These are phyloP conservation scores for Candida ortonii DNA, from an alignment of 805 yeast species.

Conservation along the genomic window DNA sequence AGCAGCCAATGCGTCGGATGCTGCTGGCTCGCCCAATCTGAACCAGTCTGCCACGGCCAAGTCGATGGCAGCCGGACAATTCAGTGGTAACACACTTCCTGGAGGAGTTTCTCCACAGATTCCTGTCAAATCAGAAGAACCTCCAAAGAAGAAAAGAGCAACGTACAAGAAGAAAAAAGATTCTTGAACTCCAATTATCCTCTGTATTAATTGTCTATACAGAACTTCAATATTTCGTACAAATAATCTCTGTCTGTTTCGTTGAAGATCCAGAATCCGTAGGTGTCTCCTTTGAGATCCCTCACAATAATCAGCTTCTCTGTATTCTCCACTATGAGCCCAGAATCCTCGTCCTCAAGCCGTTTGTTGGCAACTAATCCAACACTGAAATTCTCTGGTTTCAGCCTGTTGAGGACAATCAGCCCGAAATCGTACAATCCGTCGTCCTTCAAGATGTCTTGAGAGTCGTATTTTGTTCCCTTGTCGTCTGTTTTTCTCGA, in stretches of 20 bases:
- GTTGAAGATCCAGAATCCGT: slow-evolving; percentile 76
- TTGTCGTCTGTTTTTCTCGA: slow-evolving; percentile 19
- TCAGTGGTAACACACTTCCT: no score
- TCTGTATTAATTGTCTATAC: slow-evolving; percentile 22
- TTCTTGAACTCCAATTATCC: slow-evolving; percentile 1
- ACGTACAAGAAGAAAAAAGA: slow-evolving; percentile 27
- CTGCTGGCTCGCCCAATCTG: no score
- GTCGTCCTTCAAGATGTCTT: slow-evolving; percentile 36
- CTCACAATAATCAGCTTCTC: slow-evolving; percentile 70
- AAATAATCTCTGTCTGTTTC: slow-evolving; percentile 62
- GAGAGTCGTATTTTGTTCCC: slow-evolving; percentile 7
- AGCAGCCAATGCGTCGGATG: no score
- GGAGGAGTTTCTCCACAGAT: no score
- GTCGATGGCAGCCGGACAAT: slow-evolving; percentile 10
- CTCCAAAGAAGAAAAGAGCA: slow-evolving; percentile 30
- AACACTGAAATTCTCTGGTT: slow-evolving; percentile 68
- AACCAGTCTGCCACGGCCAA: no score
- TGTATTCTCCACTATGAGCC: slow-evolving; percentile 64
- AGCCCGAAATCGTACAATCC: slow-evolving; percentile 60
- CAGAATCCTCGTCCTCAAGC: slow-evolving; percentile 32
- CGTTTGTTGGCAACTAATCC: slow-evolving; percentile 60
- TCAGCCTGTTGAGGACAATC: slow-evolving; percentile 62
- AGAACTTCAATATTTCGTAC: slow-evolving; percentile 38
- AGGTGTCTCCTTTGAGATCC: slow-evolving; percentile 65
- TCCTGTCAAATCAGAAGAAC: slow-evolving; percentile 24